These are phyloP conservation scores for Dryadomyces quercivorus DNA, from an alignment of 2,329 filamentous ascomycete species.

Conservation along the genomic window DNA sequence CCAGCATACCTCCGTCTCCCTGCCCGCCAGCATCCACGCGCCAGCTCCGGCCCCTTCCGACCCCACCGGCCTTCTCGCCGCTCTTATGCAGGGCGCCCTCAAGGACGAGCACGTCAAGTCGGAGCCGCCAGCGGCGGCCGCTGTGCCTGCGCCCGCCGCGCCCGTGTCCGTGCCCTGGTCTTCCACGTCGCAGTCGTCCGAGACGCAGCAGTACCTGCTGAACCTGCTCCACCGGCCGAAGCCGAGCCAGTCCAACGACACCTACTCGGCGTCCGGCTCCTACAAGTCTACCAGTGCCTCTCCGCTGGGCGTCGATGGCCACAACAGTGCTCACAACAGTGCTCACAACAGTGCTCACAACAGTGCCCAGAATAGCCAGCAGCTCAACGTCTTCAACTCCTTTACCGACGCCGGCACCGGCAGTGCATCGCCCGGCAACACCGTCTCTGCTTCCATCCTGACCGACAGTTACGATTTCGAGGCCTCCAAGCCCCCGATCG, in stretches of 20 bases:
- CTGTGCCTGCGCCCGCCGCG: slow-evolving; percentile 9
- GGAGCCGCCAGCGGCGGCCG: slow-evolving; percentile 14
- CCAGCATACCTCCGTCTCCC: slow-evolving; percentile 17
- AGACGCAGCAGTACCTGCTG: slow-evolving; percentile 76
- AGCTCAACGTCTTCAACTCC: slow-evolving; percentile 1
- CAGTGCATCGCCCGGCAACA: background rate
- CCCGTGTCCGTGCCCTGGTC: slow-evolving; percentile 25
- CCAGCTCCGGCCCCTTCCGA: slow-evolving; percentile 44
- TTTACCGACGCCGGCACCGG: background rate
- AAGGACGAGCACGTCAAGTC: slow-evolving; percentile 26
- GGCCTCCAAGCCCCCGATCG: background rate
- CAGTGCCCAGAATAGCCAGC: slow-evolving; percentile 7
- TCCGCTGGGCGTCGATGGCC: slow-evolving; percentile 25
- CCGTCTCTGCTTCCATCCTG: background rate
- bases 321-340: background rate
- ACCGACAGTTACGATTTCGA: background rate
- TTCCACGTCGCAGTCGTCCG: slow-evolving; percentile 42
- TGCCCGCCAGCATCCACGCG: slow-evolving; percentile 32
- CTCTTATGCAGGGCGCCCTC: slow-evolving; percentile 45
- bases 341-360: background rate
- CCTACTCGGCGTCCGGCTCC: slow-evolving; percentile 25
- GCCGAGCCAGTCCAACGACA: slow-evolving; percentile 1
- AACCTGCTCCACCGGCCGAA: slow-evolving; percentile 55
- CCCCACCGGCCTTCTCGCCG: slow-evolving; percentile 44
- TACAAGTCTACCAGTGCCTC: slow-evolving; percentile 31